Evolutionary conservation across 2,329 filamentous ascomycete species (phyloP), one percentile per base, ranked within the genome.

Genomic region (Grosmannia serpens): DNA sequence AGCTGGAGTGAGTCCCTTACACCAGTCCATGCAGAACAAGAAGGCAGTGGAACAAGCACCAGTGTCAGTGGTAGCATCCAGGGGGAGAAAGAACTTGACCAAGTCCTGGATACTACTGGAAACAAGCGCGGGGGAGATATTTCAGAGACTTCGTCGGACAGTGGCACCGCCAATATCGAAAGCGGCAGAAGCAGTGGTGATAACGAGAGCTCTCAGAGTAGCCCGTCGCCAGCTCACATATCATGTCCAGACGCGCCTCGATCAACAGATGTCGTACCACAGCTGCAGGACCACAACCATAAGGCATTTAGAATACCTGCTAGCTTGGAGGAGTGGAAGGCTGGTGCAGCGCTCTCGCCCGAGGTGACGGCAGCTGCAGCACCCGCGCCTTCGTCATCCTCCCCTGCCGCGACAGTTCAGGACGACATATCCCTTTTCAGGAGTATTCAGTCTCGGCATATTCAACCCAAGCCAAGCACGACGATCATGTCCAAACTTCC

Each of bases 361-460:
- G 4, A 31, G 17, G 27, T 10, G 41, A 11, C 13, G 3, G 20
- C 41, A n/a, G 44, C 22, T 4, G 17, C 22, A 11, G 20, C n/a
- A 51, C 24, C 13, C 4, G 10, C 7, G 35, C 26, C 47, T 3
- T 50, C 26, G 26, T 26, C 22, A 6, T 10, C 47, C 26, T 6
- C 5, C 47, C n/a, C 54, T 10, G 4, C 9, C 10, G 5, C 27
- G 9, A 33, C 24, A 2, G 24, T 50, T 13, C 27, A 55, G 7
- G 50, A 56, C 11, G 56, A 60, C 9, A 50, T 55, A 2, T 4
- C 17, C 1, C 44, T 62, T 1, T 60, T 57, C 24, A n/a, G 44
- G n/a, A 55, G 52, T 27, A 38, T 58, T 44, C 51, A 62, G n/a
- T 49, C 44, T 4, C 33, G 27, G 15, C 56, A 55, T 20, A 27